phyloP scores from a whole-genome alignment of 129 eudicot genomes.

The Chrysanthemum lavandulifolium region DNA sequence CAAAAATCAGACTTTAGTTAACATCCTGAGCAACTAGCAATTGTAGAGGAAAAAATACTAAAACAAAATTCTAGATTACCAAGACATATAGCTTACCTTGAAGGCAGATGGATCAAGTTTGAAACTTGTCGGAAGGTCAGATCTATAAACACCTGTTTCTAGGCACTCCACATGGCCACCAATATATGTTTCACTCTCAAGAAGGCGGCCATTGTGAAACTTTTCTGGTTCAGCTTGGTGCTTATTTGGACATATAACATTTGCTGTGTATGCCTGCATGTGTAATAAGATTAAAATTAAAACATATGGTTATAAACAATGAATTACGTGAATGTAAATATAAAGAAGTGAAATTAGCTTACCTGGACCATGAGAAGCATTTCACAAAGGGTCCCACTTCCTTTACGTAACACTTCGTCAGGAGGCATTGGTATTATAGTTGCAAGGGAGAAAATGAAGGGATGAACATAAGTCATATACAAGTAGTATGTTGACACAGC shows the following conservation, averaged over 20 bases:
- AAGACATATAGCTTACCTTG: slow-evolving; percentile 41
- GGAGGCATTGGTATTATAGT: slow-evolving; percentile 99
- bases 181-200: slow-evolving; percentile 98
- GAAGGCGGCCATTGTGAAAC: slow-evolving; percentile 66
- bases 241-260: slow-evolving; percentile 95
- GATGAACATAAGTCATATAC: slow-evolving; percentile 99
- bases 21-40: neutral
- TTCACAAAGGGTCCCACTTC: slow-evolving; percentile 99
- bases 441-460: slow-evolving; percentile 96
- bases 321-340: neutral
- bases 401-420: slow-evolving; percentile 97
- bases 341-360: slow-evolving; percentile 20
- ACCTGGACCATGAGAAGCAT: slow-evolving; percentile 99
- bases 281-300: slow-evolving; percentile 23
- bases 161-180: slow-evolving; percentile 99
- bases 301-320: slow-evolving; percentile 9
- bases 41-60: no score
- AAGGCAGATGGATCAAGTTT: slow-evolving; percentile 93
- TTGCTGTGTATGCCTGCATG: slow-evolving; percentile 88
- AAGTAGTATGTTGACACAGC: slow-evolving; percentile 96
- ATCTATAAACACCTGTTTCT: slow-evolving; percentile 99
- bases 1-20: neutral
- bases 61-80: no score
- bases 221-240: slow-evolving; percentile 98
- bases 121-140: slow-evolving; percentile 95